phyloP scores from a whole-genome alignment of 345 rosid species.

The Lagerstroemia speciosa region DNA sequence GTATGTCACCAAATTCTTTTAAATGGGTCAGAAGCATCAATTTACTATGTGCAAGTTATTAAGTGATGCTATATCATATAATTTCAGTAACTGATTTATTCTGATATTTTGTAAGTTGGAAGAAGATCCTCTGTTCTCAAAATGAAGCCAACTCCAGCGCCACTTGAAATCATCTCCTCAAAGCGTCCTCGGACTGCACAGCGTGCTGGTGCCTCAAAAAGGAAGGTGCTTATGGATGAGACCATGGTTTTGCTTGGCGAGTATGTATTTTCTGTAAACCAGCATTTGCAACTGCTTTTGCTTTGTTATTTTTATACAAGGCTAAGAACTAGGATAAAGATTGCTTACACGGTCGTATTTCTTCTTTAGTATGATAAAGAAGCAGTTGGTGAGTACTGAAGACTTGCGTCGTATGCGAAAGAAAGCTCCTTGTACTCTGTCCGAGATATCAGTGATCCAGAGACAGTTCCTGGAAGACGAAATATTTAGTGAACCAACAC shows the following conservation, averaged over 20 bases:
- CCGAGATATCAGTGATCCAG: conserved; percentile 79
- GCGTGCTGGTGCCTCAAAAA: conserved; percentile 54
- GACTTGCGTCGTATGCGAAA: conserved; percentile 88
- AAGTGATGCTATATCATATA: background rate
- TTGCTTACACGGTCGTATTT: conserved; percentile 5
- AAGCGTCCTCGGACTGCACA: conserved; percentile 58
- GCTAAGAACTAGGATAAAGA: background rate
- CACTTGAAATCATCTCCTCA: conserved; percentile 45
- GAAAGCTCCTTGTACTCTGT: conserved; percentile 95
- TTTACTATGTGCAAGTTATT: conserved; percentile 1
- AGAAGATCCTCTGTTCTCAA: conserved; percentile 56
- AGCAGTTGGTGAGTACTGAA: conserved; percentile 76
- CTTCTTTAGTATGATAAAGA: conserved; percentile 66
- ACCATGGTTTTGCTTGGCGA: conserved; percentile 95
- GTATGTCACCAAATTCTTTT: conserved; percentile 27
- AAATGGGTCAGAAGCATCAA: background rate
- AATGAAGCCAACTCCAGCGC: conserved; percentile 70
- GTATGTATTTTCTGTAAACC: conserved; percentile 42
- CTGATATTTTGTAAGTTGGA: conserved; percentile 45
- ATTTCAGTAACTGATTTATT: background rate
- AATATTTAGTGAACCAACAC: conserved; percentile 50
- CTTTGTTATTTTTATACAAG: background rate
- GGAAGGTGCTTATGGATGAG: conserved; percentile 94
- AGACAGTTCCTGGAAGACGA: conserved; percentile 73
- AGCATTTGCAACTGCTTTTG: conserved; percentile 1